Conservation (phyloP, 176 grass and related monocot genomes). For the Typha latifolia region DNA sequence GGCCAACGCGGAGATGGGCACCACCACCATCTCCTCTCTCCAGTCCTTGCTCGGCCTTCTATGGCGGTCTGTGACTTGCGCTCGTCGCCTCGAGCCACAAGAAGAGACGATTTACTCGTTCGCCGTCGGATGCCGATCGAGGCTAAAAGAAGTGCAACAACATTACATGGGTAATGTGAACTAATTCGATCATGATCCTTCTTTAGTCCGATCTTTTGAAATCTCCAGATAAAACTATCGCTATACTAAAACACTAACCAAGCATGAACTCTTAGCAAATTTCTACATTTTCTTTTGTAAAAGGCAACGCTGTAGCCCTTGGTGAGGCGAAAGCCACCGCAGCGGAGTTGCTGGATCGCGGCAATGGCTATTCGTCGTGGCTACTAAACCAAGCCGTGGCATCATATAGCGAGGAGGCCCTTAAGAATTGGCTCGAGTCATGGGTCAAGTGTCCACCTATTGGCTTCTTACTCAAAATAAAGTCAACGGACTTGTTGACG, state of each 20-base stretch:
- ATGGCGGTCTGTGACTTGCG: constrained; percentile 22
- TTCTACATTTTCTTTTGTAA: no score
- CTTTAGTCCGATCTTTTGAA: no score
- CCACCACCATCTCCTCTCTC: constrained; percentile 26
- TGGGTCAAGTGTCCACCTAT: constrained; percentile 16
- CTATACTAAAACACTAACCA: no score
- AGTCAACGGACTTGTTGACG: constrained; percentile 1
- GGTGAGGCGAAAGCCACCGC: constrained; percentile 4
- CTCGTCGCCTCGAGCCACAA: constrained; percentile 8
- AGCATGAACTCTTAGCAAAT: no score
- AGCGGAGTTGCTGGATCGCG: constrained; percentile 23
- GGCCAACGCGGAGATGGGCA: constrained; percentile 28
- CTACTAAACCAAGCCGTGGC: constrained; percentile 26
- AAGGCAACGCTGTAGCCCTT: not conserved
- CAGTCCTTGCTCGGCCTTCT: constrained; percentile 29
- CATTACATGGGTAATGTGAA: constrained; percentile 24
- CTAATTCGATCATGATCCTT: no score
- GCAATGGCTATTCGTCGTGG: constrained; percentile 30
- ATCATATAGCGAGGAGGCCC: constrained; percentile 9
- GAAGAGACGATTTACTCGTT: constrained; percentile 3
- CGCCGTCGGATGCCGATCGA: not conserved
- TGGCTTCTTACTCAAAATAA: not conserved
- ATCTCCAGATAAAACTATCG: no score
- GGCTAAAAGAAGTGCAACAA: constrained; percentile 14
- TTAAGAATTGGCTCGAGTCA: constrained; percentile 1